Percentiles rank a stretch among this genome's conserved stretches.
phyloP scores from a whole-genome alignment of 805 yeast species.

The Kuraishia ogatae region DNA sequence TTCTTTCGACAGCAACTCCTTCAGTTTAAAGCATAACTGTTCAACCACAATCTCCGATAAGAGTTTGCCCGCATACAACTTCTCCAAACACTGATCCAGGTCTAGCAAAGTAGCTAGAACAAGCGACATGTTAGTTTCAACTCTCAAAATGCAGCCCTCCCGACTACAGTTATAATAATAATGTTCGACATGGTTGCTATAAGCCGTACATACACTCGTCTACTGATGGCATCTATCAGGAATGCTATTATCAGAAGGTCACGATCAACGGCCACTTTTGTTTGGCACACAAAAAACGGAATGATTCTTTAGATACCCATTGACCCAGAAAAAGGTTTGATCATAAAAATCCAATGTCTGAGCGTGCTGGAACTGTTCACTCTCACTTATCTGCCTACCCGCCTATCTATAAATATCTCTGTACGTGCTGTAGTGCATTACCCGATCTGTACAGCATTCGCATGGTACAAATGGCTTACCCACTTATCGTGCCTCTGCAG shows the following conservation, averaged over 20 bases:
- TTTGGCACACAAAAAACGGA: background rate
- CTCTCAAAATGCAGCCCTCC: background rate
- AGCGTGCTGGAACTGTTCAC: too few relatives aligned
- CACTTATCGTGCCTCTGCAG: background rate
- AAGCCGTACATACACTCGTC: background rate
- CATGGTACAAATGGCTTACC: background rate
- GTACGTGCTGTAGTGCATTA: background rate
- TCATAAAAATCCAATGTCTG: too few relatives aligned
- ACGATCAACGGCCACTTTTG: background rate
- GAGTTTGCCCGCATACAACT: slow-evolving; percentile 52
- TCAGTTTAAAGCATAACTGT: slow-evolving; percentile 71
- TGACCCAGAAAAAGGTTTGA: background rate
- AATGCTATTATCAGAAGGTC: background rate
- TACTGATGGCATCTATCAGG: background rate
- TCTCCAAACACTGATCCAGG: slow-evolving; percentile 64
- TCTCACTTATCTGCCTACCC: background rate
- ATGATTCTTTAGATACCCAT: background rate
- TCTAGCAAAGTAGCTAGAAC: slow-evolving; percentile 23
- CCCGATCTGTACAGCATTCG: background rate
- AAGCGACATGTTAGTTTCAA: background rate
- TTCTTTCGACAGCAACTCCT: slow-evolving; percentile 69
- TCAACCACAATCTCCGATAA: slow-evolving; percentile 64
- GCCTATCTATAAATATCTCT: background rate
- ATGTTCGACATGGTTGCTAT: too few relatives aligned
- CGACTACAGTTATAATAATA: too few relatives aligned